Evolutionary conservation across 2,329 filamentous ascomycete genomes (phyloP), one percentile per base, ranked within the genome.

Genomic region (Fusarium sp.): DNA sequence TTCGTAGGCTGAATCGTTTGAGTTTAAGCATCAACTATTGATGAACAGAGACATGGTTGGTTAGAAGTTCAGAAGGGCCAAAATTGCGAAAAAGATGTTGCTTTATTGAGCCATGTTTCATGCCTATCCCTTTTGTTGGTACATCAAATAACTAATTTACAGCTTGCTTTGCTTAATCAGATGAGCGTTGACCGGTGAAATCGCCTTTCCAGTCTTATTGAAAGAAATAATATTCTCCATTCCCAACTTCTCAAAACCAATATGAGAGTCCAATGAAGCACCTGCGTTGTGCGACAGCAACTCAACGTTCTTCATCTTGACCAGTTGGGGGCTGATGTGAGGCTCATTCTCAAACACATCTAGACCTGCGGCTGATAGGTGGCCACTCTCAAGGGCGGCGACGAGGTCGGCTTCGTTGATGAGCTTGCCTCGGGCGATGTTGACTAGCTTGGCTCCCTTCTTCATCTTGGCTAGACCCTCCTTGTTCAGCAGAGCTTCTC

Each of bases 261-360:
- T 72, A 54, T 78, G 77, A 3, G 77, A 72, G 22, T 78, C 77
- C 4, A 78, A 3, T 6, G 76, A 78, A 0, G 77, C 76, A 7
- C 77, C 77, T 4, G 76, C 77, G 11, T 78, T 78, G 10, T 78
- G 77, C 0, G 77, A 78, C 2, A 78, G 37, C 1, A 78, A 47
- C 63, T 78, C 77, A 7, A 78, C 77, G 11, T 78, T 78, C 37
- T 77, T 77, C 76, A 78, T 78, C 54, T 69, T 72, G 18, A 78
- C 22, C 13, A 78, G 22, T 47, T 78, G 70, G 7, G 74, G 76
- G 74, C 75, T 78, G n/a, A 78, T 78, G 1, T 70, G 50, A 20
- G 92, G 92, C 80, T 94, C 92, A 42, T 93, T 86, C 80, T 94
- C 92, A 76, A 89, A 94, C 24, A 94, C 92, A 76, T 94, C 92